Evolutionary conservation across 768 basidiomycete species (phyloP).

Genomic region (Kwoniella sp.): DNA sequence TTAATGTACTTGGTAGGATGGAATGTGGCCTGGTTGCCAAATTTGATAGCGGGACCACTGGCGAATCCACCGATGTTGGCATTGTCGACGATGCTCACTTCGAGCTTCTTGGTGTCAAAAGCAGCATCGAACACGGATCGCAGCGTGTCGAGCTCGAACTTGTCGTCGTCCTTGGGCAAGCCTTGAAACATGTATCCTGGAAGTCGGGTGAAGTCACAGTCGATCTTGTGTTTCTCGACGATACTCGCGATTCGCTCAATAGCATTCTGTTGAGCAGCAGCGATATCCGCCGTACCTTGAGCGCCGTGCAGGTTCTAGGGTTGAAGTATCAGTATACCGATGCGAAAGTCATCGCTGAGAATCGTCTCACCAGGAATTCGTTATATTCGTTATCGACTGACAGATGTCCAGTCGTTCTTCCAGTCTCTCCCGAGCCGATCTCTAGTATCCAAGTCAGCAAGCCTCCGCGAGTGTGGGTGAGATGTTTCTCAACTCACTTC

Average conservation of each 20-base stretch:
- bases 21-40: conserved; percentile 30
- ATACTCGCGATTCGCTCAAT: conserved; percentile 33
- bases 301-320: conserved; percentile 28
- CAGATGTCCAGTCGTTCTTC: conserved; percentile 32
- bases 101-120: conserved; percentile 63
- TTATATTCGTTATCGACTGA: conserved; percentile 35
- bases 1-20: conserved; percentile 36
- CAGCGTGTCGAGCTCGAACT: conserved; percentile 24
- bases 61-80: conserved; percentile 69
- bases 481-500: conserved; percentile 23
- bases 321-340: background rate
- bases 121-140: conserved; percentile 26
- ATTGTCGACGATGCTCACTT: conserved; percentile 66
- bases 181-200: conserved; percentile 40
- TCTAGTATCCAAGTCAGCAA: conserved; percentile 9
- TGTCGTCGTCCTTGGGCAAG: conserved; percentile 9
- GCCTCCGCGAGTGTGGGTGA: too few species aligned
- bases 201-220: conserved; percentile 29
- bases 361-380: conserved; percentile 27
- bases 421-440: conserved; percentile 36
- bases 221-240: conserved; percentile 32
- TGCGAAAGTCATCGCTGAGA: background rate
- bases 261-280: conserved; percentile 32
- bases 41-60: conserved; percentile 37
- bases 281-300: conserved; percentile 29